Evolutionary conservation across 2,329 filamentous ascomycete species (phyloP), one percentile per base, ranked within the genome.

Genomic region (Pseudofabraea citricarpa): DNA sequence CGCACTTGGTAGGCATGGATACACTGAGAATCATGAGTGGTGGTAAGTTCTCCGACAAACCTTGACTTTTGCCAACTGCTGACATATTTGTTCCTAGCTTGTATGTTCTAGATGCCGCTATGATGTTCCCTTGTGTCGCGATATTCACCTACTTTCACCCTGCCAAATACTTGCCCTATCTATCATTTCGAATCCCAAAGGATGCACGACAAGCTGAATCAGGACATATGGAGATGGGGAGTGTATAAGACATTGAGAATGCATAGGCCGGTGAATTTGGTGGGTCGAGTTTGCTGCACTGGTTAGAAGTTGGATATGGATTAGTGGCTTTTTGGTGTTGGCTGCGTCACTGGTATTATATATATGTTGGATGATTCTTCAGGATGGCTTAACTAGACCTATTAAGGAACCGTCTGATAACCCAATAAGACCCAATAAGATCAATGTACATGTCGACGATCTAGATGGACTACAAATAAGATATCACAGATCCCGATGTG

Each of bases 81-180:
- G 12, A 5, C 13, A 37, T 13, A 23, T 21, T 22, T 9, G 13
- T 21, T 21, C 13, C 12, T 22, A 37, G 35, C 9, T n/a, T 43
- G 19, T 56, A 56, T 37, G 39, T 55, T 24, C 56, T 55, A 20
- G 56, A 57, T 38, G 49, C 55, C 1, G 23, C 54, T 2, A 20
- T 44, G 9, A 57, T 58, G 9, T 53, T 50, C 21, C 51, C 52
- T 19, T 46, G 42, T 9, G 36, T 49, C n/a, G 38, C 38, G 32
- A 29, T 48, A 40, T 65, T 60, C 39, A 44, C 63, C n/a, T 54
- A 49, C 15, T 63, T 55, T 56, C 61, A 65, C 45, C 63, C 62
- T 1, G 58, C 49, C 4, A 56, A 51, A 35, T 65, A 65, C 39
- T 47, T 63, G 16, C 61, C 61, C 1, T 60, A 61, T 35, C 26